Percentiles rank a stretch among this genome's conserved stretches.
phyloP scores from a whole-genome alignment of 2,329 filamentous ascomycete species.

The Ophiosphaerella herpotricha region DNA sequence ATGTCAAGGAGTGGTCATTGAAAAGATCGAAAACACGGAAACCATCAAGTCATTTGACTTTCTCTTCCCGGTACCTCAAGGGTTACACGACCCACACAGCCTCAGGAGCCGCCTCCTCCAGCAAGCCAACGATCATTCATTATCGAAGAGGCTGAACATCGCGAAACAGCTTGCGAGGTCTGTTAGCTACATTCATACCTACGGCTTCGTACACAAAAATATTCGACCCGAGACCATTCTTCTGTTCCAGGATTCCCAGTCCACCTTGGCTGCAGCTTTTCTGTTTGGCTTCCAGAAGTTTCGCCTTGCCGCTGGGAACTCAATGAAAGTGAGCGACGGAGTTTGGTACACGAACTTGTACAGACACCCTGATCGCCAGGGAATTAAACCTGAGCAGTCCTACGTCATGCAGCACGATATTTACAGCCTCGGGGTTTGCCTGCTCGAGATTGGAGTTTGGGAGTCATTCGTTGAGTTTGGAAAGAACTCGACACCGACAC shows the following conservation, averaged over 20 bases:
- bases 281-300: conserved; percentile 55
- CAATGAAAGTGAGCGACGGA: conserved; percentile 43
- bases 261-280: conserved; percentile 26
- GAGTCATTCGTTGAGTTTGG: conserved; percentile 39
- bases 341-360: conserved; percentile 56
- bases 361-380: conserved; percentile 56
- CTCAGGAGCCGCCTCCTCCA: no score
- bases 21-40: no score
- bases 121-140: not conserved
- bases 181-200: conserved; percentile 47
- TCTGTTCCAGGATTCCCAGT: conserved; percentile 22
- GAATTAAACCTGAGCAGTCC: conserved; percentile 40
- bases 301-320: conserved; percentile 43
- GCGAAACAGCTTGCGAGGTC: conserved; percentile 4
- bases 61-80: no score
- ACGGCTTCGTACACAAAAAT: conserved; percentile 54
- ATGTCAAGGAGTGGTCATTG: no score
- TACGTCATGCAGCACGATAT: conserved; percentile 62
- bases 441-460: conserved; percentile 60
- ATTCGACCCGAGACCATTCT: conserved; percentile 52
- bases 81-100: no score
- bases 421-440: conserved; percentile 60
- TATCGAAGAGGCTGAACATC: not conserved
- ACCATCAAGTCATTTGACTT: no score
- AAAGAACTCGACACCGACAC: not conserved